A percentile compares a stretch with the other conserved stretches of the same genome.
phyloP scores from a whole-genome alignment of 2,329 filamentous ascomycete genomes.

The Colletotrichum sp. region DNA sequence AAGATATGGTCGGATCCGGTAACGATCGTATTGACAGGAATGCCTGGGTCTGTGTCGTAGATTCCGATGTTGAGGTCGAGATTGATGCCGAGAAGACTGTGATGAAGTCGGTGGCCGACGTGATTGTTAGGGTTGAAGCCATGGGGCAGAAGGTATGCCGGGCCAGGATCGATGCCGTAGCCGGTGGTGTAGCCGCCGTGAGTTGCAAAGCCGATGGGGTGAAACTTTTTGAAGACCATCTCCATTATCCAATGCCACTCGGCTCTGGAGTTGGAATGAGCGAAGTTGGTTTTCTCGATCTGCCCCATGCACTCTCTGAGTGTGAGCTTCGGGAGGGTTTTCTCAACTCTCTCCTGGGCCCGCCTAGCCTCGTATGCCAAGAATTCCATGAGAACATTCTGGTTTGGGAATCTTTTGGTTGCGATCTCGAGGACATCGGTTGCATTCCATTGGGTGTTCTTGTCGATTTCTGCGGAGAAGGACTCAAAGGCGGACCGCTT shows the following conservation, averaged over 20 bases:
- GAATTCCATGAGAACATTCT: neutral
- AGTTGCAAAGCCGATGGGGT: neutral
- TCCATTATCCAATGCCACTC: neutral
- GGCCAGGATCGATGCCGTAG: neutral
- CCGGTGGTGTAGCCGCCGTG: neutral
- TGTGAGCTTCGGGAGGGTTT: neutral
- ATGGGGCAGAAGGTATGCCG: neutral
- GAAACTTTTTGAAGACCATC: neutral
- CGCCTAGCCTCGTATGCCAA: neutral
- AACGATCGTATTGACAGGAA: fast-evolving
- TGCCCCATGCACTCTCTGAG: neutral
- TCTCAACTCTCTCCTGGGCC: neutral
- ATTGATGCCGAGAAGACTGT: neutral
- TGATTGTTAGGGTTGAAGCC: neutral
- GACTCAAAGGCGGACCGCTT: too few species aligned
- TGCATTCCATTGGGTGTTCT: neutral
- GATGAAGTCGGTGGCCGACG: neutral
- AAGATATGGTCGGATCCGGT: neutral
- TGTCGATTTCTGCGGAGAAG: neutral
- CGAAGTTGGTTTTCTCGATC: neutral
- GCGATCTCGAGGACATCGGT: neutral
- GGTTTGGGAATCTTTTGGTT: neutral
- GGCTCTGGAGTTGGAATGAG: neutral
- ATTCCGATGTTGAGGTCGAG: neutral
- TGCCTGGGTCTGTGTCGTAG: neutral